Conservation (phyloP, 2,329 filamentous ascomycete genomes). For the Nannizzia gypsea region DNA sequence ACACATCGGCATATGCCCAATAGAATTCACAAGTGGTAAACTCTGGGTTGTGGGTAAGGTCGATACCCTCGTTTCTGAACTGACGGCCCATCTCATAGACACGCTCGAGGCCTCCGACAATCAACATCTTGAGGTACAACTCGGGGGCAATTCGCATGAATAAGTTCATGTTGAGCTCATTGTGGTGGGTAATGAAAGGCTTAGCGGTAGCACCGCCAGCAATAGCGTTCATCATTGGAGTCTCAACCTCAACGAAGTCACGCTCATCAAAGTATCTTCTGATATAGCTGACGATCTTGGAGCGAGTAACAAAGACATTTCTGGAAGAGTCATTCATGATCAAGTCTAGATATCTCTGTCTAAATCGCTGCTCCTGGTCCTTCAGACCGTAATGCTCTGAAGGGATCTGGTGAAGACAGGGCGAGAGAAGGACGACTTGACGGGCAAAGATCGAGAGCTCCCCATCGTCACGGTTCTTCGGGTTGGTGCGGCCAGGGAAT, state of each 20-base stretch:
- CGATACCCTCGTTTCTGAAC: slow-evolving; percentile 87
- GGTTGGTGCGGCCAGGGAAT: slow-evolving; percentile 72
- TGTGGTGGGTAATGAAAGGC: slow-evolving; percentile 92
- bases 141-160: slow-evolving; percentile 93
- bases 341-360: slow-evolving; percentile 86
- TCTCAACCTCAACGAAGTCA: slow-evolving; percentile 90
- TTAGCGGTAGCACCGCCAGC: slow-evolving; percentile 91
- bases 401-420: slow-evolving; percentile 82
- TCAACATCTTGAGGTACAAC: slow-evolving; percentile 89
- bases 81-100: slow-evolving; percentile 94
- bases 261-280: slow-evolving; percentile 77
- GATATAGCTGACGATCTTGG: slow-evolving; percentile 80
- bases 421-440: slow-evolving; percentile 73
- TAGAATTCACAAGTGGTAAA: slow-evolving; percentile 99
- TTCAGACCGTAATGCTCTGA: slow-evolving; percentile 84
- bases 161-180: slow-evolving; percentile 87
- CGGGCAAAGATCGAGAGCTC: slow-evolving; percentile 89
- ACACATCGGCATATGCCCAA: slow-evolving; percentile 81
- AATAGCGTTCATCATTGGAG: slow-evolving; percentile 93
- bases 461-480: slow-evolving; percentile 77
- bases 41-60: slow-evolving; percentile 93
- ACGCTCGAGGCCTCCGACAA: slow-evolving; percentile 85
- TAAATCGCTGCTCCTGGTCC: slow-evolving; percentile 85
- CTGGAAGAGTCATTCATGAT: slow-evolving; percentile 90
- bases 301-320: slow-evolving; percentile 70